phyloP scores from a whole-genome alignment of 495 filamentous ascomycete genomes.

The Annulohypoxylon moriforme region DNA sequence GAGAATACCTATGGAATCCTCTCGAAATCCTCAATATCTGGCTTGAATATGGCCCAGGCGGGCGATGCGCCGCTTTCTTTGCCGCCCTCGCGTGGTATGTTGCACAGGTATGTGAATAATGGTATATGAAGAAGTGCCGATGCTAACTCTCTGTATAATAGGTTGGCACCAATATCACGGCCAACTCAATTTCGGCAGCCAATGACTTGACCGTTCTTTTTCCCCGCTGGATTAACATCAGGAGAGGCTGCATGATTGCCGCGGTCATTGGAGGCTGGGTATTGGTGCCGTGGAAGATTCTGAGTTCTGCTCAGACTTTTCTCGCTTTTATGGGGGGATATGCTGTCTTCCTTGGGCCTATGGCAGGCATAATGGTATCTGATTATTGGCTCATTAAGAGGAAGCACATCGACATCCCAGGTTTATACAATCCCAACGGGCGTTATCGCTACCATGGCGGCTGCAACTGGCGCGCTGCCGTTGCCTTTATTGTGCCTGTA shows the following conservation, averaged over 20 bases:
- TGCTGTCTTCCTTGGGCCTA: conserved; percentile 75
- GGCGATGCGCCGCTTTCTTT: conserved; percentile 69
- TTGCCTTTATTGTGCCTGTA: conserved; percentile 72
- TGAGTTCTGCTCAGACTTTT: conserved; percentile 66
- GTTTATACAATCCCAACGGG: conserved; percentile 65
- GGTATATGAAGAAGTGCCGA: not conserved
- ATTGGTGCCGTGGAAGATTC: conserved; percentile 72
- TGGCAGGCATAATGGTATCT: conserved; percentile 72
- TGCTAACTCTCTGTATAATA: conserved; percentile 32
- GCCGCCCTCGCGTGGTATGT: conserved; percentile 54
- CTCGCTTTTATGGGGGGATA: conserved; percentile 72
- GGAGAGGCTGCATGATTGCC: conserved; percentile 64
- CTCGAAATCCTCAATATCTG: conserved; percentile 63
- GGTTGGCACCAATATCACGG: conserved; percentile 70
- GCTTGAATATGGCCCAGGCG: conserved; percentile 53
- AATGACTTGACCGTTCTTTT: conserved; percentile 70
- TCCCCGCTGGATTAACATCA: conserved; percentile 69
- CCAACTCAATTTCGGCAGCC: conserved; percentile 67
- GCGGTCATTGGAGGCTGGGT: conserved; percentile 66
- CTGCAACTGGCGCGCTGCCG: conserved; percentile 73
- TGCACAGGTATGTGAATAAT: conserved; percentile 34
- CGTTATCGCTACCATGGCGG: conserved; percentile 66
- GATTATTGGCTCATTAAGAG: conserved; percentile 77
- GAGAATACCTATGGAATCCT: conserved; percentile 66
- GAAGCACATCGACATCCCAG: conserved; percentile 69